A percentile compares a stretch with the other conserved stretches of the same genome.
Conservation (phyloP, 768 basidiomycete species). For the Termitomyces sp. region DNA sequence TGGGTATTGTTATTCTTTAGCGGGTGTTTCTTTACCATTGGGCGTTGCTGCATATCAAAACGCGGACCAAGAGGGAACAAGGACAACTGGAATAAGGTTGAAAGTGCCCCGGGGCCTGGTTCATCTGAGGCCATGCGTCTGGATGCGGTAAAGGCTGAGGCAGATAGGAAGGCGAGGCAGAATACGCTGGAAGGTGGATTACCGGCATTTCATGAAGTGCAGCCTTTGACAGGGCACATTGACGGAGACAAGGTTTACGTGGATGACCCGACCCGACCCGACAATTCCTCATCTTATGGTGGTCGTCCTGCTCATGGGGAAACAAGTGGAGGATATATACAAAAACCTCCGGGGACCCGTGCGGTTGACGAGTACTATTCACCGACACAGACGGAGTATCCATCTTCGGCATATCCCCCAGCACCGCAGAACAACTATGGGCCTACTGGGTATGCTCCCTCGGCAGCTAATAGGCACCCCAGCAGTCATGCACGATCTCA, state of each 20-base stretch:
- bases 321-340: constrained; percentile 61
- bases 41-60: constrained; percentile 78
- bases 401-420: constrained; percentile 38
- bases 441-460: constrained; percentile 13
- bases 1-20: constrained; percentile 88
- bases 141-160: constrained; percentile 85
- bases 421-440: constrained; percentile 44
- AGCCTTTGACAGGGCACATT: constrained; percentile 62
- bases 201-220: constrained; percentile 73
- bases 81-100: constrained; percentile 37
- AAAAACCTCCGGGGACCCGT: constrained; percentile 60
- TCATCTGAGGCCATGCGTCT: constrained; percentile 71
- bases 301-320: constrained; percentile 29
- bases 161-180: constrained; percentile 74
- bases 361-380: constrained; percentile 78
- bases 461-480: constrained; percentile 16
- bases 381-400: constrained; percentile 27
- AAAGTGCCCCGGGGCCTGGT: constrained; percentile 27
- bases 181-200: constrained; percentile 61
- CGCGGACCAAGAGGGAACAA: constrained; percentile 40
- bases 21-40: constrained; percentile 83
- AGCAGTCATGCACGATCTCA: constrained; percentile 26
- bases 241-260: constrained; percentile 57
- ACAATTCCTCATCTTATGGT: constrained; percentile 26
- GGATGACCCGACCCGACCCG: constrained; percentile 44